Conservation (phyloP, 768 basidiomycete species). For the Boletus vinaceobasis region DNA sequence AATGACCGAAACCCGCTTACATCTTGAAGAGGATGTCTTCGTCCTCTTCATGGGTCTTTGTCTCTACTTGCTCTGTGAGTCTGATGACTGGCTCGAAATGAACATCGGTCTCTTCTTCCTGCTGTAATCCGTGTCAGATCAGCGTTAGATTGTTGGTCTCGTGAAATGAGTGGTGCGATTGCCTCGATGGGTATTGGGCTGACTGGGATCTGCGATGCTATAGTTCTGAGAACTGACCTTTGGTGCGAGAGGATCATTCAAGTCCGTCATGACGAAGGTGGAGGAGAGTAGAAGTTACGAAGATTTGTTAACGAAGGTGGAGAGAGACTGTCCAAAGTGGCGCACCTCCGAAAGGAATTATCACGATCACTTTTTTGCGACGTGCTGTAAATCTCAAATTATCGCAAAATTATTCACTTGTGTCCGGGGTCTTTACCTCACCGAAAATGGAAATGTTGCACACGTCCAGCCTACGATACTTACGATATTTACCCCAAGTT, state of each 20-base stretch:
- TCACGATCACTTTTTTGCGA: conserved; percentile 22
- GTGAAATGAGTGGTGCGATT: conserved; percentile 29
- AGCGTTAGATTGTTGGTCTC: conserved; percentile 21
- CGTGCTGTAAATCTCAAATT: conserved; percentile 12
- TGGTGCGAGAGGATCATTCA: conserved; percentile 63
- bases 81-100: conserved; percentile 97
- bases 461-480: background rate
- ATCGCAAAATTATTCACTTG: conserved; percentile 7
- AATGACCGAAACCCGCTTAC: conserved; percentile 44
- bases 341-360: conserved; percentile 8
- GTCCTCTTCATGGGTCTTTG: conserved; percentile 93
- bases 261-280: conserved; percentile 50
- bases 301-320: conserved; percentile 13
- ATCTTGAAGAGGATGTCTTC: conserved; percentile 95
- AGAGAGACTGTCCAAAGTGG: conserved; percentile 2
- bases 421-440: conserved; percentile 24
- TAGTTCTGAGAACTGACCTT: conserved; percentile 48
- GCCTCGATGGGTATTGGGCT: conserved; percentile 18
- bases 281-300: conserved; percentile 5
- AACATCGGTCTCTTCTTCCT: conserved; percentile 78
- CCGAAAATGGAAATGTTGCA: conserved; percentile 10
- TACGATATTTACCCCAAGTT: too few relatives aligned
- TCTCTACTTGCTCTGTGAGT: conserved; percentile 93
- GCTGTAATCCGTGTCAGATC: conserved; percentile 27
- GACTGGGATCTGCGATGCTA: background rate